Base-by-base conservation (phyloP, 148 eudicot species). In the Pouteria glomerata region DNA sequence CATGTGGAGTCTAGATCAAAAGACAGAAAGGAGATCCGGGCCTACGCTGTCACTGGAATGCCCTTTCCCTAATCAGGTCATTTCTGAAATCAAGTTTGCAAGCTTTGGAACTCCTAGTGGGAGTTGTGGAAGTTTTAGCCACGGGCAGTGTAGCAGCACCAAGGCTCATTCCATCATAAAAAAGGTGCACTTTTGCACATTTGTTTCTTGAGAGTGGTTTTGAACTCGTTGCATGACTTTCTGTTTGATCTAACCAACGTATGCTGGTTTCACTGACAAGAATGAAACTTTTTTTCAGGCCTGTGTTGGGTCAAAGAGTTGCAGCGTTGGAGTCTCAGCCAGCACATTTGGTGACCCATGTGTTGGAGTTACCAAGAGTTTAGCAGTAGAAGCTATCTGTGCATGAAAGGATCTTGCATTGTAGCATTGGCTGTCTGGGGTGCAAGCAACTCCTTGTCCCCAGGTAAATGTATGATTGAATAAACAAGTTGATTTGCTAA, bases 51-150 rank as follows among this genome's bases (percentile, higher is more conserved):
- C 82, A 34, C 77, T 95, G 3, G 80, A 82, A 62, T 95, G 98
- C 81, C 93, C 97, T 47, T 81, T 77, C 3, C 78, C 85, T 8
- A 53, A 79, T 82, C 96, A 95, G 53, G 85, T 88, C 77, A 91
- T 95, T 72, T 83, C 96, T 35, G 83, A 85, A 1, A 95, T 95
- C 73, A 85, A 84, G 69, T 95, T 95, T 74, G 98, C 97, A 56
- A 91, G 98, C 83, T 95, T 81, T 42, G 98, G 98, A 52, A 95
- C 93, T 76, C 98, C 98, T 33, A 75, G 60, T 2, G 98, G 98
- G 42, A 60, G 79, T 26, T 95, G 98, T 75, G 98, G 97, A 57
- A 88, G 85, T 59, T 95, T 84, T 55, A 73, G 76, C 67, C 96
- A 95, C 66, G 97, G 97, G 34, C 68, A 70, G 55, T 95, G 98